A percentile compares a stretch with the other conserved stretches of the same genome.
phyloP scores from a whole-genome alignment of 2,329 filamentous ascomycete species.

The Trichoderma sp. region DNA sequence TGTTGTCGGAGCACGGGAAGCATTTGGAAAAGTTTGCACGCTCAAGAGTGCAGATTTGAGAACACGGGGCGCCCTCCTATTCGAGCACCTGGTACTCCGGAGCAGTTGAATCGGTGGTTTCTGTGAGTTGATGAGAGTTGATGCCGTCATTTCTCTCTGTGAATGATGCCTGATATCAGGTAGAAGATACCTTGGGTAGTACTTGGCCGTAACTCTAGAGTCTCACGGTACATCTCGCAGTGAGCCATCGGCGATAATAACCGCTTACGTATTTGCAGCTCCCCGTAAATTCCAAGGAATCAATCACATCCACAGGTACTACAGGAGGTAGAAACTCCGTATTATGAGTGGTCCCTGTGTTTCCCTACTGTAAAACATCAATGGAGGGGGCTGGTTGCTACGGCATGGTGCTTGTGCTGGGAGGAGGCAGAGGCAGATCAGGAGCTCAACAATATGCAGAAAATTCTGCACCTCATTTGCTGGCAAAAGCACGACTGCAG shows the following conservation, averaged over 20 bases:
- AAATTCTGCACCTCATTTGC: slow-evolving; percentile 8
- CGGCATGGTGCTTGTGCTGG: neutral
- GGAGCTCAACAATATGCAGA: neutral
- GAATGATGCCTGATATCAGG: neutral
- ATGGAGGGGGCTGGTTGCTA: neutral
- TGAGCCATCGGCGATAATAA: neutral
- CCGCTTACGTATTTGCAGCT: neutral
- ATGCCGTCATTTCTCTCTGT: neutral
- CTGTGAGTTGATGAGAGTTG: neutral
- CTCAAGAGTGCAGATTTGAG: neutral
- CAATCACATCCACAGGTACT: neutral
- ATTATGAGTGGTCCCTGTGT: neutral
- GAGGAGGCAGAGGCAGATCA: no score
- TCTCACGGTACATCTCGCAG: neutral
- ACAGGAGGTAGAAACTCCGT: neutral
- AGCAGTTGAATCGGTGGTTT: neutral
- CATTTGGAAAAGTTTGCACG: neutral
- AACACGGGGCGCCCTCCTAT: neutral
- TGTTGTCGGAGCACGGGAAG: neutral
- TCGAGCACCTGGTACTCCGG: neutral
- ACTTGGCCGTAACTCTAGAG: no score
- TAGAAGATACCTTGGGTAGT: no score
- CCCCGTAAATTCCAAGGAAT: neutral
- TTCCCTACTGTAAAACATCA: neutral
- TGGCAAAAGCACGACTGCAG: neutral